Evolutionary conservation across 2,329 filamentous ascomycete species (phyloP).

Genomic region (Penicillium sp.): DNA sequence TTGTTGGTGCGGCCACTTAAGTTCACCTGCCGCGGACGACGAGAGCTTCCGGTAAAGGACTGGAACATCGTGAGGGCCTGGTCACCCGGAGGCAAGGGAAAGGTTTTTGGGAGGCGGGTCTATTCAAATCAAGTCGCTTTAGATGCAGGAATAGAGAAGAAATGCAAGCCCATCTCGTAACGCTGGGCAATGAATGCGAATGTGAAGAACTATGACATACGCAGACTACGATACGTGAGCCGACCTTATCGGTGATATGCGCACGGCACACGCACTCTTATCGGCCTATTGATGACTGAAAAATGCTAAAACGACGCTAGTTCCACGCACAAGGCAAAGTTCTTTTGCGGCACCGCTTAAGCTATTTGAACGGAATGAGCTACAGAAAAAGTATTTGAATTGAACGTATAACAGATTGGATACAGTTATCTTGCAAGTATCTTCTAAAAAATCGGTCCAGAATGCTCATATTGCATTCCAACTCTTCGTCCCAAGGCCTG

Average conservation of each 20-base stretch:
- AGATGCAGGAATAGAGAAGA: constrained; percentile 12
- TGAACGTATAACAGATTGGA: no score
- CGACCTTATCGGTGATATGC: constrained; percentile 21
- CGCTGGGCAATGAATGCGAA: constrained; percentile 7
- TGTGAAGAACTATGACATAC: constrained; percentile 30
- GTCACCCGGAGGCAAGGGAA: constrained; percentile 6
- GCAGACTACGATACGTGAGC: constrained; percentile 17
- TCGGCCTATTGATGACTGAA: background rate
- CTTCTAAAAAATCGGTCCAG: background rate
- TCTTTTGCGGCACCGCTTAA: background rate
- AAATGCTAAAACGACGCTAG: background rate
- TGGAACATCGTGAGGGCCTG: constrained; percentile 68
- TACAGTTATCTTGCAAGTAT: background rate
- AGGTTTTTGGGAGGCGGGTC: background rate
- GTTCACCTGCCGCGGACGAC: constrained; percentile 87
- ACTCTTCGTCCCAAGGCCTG: background rate
- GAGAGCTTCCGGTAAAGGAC: constrained; percentile 84
- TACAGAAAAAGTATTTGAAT: background rate
- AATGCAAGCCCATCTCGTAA: constrained; percentile 22
- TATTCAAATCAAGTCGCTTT: constrained; percentile 9
- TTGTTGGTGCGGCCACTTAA: constrained; percentile 82
- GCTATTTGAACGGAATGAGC: background rate
- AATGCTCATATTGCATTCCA: background rate
- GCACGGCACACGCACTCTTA: constrained; percentile 19
- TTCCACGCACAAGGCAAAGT: constrained; percentile 9